phyloP scores from a whole-genome alignment of 257 asterid species.

The Plantago major region DNA sequence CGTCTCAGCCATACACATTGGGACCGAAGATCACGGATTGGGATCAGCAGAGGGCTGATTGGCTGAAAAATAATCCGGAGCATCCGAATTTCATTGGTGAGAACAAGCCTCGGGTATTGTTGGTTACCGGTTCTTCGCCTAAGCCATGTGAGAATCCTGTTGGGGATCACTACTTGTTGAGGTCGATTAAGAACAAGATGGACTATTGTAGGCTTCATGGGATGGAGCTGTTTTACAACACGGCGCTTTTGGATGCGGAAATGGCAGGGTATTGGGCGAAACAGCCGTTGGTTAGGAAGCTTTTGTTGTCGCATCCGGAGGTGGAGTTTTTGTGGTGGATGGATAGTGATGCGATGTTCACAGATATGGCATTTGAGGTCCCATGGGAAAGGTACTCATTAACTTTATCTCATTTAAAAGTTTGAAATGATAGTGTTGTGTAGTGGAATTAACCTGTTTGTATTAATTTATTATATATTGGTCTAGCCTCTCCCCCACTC shows the following conservation, averaged over 20 bases:
- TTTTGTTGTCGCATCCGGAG: slow-evolving; percentile 54
- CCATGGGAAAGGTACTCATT: slow-evolving; percentile 43
- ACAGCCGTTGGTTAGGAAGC: slow-evolving; percentile 54
- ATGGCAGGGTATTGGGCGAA: slow-evolving; percentile 69
- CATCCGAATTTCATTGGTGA: slow-evolving; percentile 30
- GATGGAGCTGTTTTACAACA: slow-evolving; percentile 48
- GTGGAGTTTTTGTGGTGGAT: slow-evolving; percentile 67
- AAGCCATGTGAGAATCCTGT: slow-evolving; percentile 67
- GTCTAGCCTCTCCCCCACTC: too few species aligned
- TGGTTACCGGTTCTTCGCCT: slow-evolving; percentile 60
- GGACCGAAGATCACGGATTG: slow-evolving; percentile 53
- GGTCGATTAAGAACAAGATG: slow-evolving; percentile 56
- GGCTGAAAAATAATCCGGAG: slow-evolving; percentile 46
- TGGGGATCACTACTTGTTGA: slow-evolving; percentile 60
- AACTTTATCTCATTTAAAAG: too few species aligned
- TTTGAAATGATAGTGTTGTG: too few species aligned
- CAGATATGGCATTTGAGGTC: slow-evolving; percentile 53
- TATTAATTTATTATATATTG: too few species aligned
- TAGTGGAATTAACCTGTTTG: too few species aligned
- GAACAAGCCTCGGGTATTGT: slow-evolving; percentile 50
- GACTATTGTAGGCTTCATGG: slow-evolving; percentile 63
- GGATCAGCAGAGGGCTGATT: slow-evolving; percentile 51
- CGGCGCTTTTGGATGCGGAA: slow-evolving; percentile 58
- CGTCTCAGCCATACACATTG: slow-evolving; percentile 36
- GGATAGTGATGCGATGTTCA: slow-evolving; percentile 72